A percentile compares a stretch with the other conserved stretches of the same genome.
Evolutionary conservation across 2,329 filamentous ascomycete species (phyloP).

Genomic region (Alternaria angustiovoidea): DNA sequence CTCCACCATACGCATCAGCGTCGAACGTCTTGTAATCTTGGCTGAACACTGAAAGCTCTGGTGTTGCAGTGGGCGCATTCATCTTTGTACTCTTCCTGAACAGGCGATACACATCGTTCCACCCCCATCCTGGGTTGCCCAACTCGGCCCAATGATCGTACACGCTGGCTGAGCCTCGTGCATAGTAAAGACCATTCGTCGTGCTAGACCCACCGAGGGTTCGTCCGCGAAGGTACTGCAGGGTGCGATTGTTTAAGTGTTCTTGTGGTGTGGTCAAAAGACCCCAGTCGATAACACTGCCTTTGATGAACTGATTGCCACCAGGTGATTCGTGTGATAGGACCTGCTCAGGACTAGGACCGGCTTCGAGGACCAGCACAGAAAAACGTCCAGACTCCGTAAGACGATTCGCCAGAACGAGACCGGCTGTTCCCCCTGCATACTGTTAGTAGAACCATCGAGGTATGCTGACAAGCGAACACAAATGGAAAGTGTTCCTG

Average conservation of each 20-base stretch:
- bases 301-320: conserved; percentile 38
- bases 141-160: conserved; percentile 64
- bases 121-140: conserved; percentile 66
- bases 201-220: conserved; percentile 44
- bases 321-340: conserved; percentile 37
- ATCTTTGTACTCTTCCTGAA: conserved; percentile 42
- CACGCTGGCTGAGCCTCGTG: conserved; percentile 40
- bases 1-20: conserved; percentile 35
- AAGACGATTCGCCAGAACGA: conserved; percentile 37
- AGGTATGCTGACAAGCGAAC: not conserved
- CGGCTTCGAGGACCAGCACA: conserved; percentile 48
- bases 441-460: not conserved
- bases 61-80: conserved; percentile 34
- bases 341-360: conserved; percentile 42
- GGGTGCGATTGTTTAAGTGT: conserved; percentile 29
- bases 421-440: conserved; percentile 35
- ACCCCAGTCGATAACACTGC: conserved; percentile 42
- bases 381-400: conserved; percentile 31
- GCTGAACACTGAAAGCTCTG: conserved; percentile 33
- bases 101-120: conserved; percentile 29
- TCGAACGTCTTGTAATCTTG: conserved; percentile 42
- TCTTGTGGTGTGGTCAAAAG: conserved; percentile 36
- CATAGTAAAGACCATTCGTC: conserved; percentile 48
- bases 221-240: conserved; percentile 36
- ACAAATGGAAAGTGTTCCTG: too few relatives aligned